phyloP scores from a whole-genome alignment of 106 monocot species.

The Phalaenopsis equestris region DNA sequence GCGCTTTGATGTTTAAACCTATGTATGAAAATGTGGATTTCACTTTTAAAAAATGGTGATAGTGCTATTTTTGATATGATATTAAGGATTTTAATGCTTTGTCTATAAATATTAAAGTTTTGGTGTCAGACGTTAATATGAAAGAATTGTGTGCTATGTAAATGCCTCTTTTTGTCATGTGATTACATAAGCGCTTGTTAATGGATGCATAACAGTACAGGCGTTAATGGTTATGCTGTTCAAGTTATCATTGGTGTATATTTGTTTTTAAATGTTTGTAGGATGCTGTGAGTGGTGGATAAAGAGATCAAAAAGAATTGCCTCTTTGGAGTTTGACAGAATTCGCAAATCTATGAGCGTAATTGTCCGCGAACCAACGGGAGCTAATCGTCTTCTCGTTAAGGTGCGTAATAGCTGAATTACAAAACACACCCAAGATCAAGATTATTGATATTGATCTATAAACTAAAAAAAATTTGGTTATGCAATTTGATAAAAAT shows the following conservation, averaged over 20 bases:
- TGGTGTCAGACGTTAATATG: too few species aligned
- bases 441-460: too few species aligned
- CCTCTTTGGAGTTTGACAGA: conserved; percentile 54
- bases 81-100: too few species aligned
- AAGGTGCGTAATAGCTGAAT: conserved; percentile 23
- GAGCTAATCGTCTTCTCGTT: conserved; percentile 52
- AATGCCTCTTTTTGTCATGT: not conserved
- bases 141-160: not conserved
- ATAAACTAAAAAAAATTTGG: too few species aligned
- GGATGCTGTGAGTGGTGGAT: conserved; percentile 82
- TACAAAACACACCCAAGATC: too few species aligned
- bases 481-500: too few species aligned
- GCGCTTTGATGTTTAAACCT: too few species aligned
- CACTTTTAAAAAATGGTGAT: too few species aligned
- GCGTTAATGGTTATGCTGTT: not conserved
- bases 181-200: not conserved
- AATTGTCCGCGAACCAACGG: conserved; percentile 48
- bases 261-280: conserved; percentile 3
- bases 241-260: not conserved
- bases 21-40: too few species aligned
- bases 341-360: conserved; percentile 72
- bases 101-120: too few species aligned
- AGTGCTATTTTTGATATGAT: too few species aligned
- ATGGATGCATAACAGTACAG: not conserved
- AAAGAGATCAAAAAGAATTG: conserved; percentile 52